phyloP scores from a whole-genome alignment of 2,329 filamentous ascomycete species.

The Scedosporium aurantiacum region DNA sequence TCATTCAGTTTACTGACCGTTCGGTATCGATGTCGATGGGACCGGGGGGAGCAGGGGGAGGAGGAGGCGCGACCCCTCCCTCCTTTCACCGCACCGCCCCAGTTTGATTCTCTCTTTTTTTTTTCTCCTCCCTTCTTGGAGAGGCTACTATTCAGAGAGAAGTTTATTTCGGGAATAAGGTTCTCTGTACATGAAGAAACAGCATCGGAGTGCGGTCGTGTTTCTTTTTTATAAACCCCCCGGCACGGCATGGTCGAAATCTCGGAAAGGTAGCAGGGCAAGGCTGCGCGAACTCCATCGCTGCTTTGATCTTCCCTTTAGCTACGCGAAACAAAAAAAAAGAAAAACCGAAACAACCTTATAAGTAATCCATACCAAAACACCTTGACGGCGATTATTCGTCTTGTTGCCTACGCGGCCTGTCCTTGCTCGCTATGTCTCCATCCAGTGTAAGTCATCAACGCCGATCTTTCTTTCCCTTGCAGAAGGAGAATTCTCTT shows the following conservation, averaged over 20 bases:
- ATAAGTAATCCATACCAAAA: too few relatives aligned
- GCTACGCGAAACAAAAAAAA: background rate
- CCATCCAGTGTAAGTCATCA: constrained; percentile 2
- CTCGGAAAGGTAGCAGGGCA: background rate
- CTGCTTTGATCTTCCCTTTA: background rate
- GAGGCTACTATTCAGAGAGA: background rate
- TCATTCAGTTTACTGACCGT: too few relatives aligned
- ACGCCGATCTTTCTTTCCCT: background rate
- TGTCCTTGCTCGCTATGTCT: background rate
- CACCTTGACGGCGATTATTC: too few relatives aligned
- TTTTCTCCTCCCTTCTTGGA: background rate
- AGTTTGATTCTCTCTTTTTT: constrained; percentile 11
- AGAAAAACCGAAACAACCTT: background rate
- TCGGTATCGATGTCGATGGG: constrained; percentile 20
- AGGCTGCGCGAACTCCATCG: background rate
- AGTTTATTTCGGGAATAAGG: constrained; percentile 2
- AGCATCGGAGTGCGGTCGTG: background rate
- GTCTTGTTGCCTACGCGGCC: background rate
- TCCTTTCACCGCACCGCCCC: constrained; percentile 9
- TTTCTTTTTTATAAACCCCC: background rate
- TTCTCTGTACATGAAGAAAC: background rate
- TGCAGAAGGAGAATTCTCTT: background rate
- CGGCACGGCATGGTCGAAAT: background rate
- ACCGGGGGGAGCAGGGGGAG: constrained; percentile 15
- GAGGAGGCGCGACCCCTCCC: constrained; percentile 8